phyloP scores from a whole-genome alignment of 129 eudicot genomes.

The Arctium minus region DNA sequence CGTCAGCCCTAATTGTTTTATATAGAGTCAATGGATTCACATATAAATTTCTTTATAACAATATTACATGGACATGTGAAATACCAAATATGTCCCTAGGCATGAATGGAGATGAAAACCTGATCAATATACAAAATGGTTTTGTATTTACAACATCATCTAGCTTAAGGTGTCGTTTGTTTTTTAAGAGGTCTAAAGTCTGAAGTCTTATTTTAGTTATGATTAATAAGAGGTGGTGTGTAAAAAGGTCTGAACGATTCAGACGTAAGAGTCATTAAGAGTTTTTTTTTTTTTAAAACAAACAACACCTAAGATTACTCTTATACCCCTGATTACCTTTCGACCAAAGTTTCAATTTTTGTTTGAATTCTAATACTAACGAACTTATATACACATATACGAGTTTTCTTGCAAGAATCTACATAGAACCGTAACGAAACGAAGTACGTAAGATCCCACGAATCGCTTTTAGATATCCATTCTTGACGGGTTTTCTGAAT shows the following conservation, averaged over 20 bases:
- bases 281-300: too few relatives aligned
- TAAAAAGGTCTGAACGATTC: too few relatives aligned
- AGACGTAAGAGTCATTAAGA: too few relatives aligned
- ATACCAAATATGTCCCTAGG: too few relatives aligned
- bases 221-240: too few relatives aligned
- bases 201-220: too few relatives aligned
- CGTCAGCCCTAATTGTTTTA: too few relatives aligned
- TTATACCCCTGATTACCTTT: neutral
- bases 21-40: too few relatives aligned
- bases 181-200: too few relatives aligned
- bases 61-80: too few relatives aligned
- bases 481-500: conserved; percentile 17
- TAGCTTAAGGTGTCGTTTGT: neutral
- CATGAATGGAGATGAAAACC: neutral
- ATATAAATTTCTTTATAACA: too few relatives aligned
- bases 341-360: neutral
- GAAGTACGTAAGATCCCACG: conserved; percentile 16
- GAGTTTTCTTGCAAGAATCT: neutral
- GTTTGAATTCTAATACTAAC: neutral
- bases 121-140: neutral
- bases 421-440: neutral
- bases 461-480: conserved; percentile 25
- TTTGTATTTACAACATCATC: neutral
- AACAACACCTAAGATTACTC: neutral
- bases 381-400: neutral